Percentiles rank a stretch among this genome's conserved stretches.
Evolutionary conservation across 2,329 filamentous ascomycete genomes (phyloP).

Genomic region (Monilinia fructicola): DNA sequence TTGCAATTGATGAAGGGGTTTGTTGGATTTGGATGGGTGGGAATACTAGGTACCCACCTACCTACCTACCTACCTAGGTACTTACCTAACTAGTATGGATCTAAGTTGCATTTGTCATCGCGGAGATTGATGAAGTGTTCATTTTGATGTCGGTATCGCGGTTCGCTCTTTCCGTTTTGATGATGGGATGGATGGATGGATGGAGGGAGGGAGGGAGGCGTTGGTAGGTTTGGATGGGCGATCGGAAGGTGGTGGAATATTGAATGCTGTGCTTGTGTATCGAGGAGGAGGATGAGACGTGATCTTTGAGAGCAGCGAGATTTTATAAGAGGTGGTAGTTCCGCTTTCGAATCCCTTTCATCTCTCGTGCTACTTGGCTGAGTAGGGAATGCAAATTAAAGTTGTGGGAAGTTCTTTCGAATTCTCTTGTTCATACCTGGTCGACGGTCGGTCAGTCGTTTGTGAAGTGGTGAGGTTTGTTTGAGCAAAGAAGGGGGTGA

Average conservation of each 20-base stretch:
- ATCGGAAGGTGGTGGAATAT: not conserved
- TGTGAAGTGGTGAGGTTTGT: not conserved
- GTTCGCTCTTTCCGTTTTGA: not conserved
- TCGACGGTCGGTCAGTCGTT: not conserved
- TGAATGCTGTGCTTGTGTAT: conserved; percentile 10
- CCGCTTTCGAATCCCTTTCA: not conserved
- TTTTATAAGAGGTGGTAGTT: not conserved
- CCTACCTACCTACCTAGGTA: too few species aligned
- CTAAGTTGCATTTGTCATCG: too few species aligned
- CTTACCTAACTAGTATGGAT: too few species aligned
- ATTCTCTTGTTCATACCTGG: not conserved
- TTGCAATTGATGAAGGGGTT: too few species aligned
- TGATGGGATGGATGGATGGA: not conserved
- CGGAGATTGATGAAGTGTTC: not conserved
- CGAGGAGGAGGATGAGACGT: not conserved
- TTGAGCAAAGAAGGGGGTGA: not conserved
- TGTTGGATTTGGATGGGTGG: too few species aligned
- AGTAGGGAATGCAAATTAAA: too few species aligned
- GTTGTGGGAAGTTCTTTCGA: not conserved
- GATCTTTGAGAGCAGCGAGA: not conserved
- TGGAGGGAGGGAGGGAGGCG: too few species aligned
- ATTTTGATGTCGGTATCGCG: not conserved
- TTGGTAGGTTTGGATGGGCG: too few species aligned
- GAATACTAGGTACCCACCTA: too few species aligned
- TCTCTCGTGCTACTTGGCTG: not conserved